Conservation (phyloP, 106 monocot genomes). For the Dendrobium chrysotoxum region DNA sequence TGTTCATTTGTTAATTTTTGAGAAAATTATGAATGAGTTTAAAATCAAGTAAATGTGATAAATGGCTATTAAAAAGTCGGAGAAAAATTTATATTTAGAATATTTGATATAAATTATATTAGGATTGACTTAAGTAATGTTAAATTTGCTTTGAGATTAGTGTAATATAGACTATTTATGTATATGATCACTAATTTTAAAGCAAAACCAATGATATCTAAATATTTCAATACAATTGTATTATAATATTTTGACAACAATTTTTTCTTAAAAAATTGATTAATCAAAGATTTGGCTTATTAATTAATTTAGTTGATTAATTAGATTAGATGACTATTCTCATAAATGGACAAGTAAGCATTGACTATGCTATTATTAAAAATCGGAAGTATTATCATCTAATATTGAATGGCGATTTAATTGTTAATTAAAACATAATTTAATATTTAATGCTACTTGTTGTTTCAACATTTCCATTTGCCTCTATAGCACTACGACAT, state of each 20-base stretch:
- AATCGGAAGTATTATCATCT: not conserved
- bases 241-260: not conserved
- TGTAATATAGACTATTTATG: too few relatives aligned
- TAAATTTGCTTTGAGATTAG: too few relatives aligned
- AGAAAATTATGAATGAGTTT: too few relatives aligned
- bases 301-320: not conserved
- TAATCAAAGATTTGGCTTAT: not conserved
- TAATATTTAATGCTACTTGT: not conserved
- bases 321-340: not conserved
- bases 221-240: too few relatives aligned
- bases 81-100: too few relatives aligned
- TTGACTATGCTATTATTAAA: not conserved
- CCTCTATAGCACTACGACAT: not conserved
- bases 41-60: too few relatives aligned
- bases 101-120: too few relatives aligned
- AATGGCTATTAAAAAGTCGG: too few relatives aligned
- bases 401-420: not conserved
- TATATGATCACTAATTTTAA: too few relatives aligned
- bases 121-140: too few relatives aligned
- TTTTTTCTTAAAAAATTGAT: not conserved
- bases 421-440: not conserved
- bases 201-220: too few relatives aligned
- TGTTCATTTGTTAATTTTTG: too few relatives aligned
- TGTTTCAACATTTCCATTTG: not conserved
- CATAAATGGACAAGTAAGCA: constrained; percentile 2